These are phyloP conservation scores for Zymoseptoria crescenta DNA, from an alignment of 2,329 filamentous ascomycete species.

Conservation along the genomic window DNA sequence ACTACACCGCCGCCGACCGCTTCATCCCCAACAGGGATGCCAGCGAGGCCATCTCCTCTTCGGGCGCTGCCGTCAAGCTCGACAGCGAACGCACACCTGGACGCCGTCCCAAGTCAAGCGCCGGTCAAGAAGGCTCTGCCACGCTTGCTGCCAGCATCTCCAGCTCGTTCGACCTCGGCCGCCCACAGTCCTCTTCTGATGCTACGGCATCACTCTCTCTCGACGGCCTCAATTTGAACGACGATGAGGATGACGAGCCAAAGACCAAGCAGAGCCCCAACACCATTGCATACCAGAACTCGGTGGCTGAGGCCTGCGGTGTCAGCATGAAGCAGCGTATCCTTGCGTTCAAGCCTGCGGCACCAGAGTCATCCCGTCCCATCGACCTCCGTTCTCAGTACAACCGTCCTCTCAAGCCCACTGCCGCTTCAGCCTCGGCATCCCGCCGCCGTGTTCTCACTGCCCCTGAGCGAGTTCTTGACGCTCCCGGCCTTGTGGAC, in stretches of 20 bases:
- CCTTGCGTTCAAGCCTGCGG: constrained; percentile 93
- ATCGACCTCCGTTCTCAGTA: constrained; percentile 97
- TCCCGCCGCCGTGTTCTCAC: constrained; percentile 88
- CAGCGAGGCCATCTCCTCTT: constrained; percentile 69
- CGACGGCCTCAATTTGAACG: constrained; percentile 69
- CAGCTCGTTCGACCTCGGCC: constrained; percentile 55
- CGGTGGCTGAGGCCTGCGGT: constrained; percentile 81
- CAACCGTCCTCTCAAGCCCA: constrained; percentile 85
- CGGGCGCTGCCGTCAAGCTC: constrained; percentile 73
- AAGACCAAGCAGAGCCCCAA: constrained; percentile 74
- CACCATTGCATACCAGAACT: constrained; percentile 84
- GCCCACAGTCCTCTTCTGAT: constrained; percentile 53
- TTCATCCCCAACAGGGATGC: constrained; percentile 93
- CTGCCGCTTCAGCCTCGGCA: constrained; percentile 67
- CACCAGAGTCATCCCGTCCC: constrained; percentile 96
- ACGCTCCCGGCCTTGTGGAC: constrained; percentile 90
- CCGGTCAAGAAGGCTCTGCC: constrained; percentile 57
- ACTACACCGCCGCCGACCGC: constrained; percentile 59
- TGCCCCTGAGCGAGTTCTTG: constrained; percentile 88
- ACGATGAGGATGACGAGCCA: constrained; percentile 56
- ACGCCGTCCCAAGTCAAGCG: constrained; percentile 60
- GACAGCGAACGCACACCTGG: constrained; percentile 60
- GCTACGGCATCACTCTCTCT: constrained; percentile 56
- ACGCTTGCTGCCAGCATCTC: constrained; percentile 65
- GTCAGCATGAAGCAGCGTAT: constrained; percentile 92